A percentile compares a stretch with the other conserved stretches of the same genome.
These are phyloP conservation scores for Lolium perenne DNA, from an alignment of 176 grass and related monocot genomes.

Conservation along the genomic window DNA sequence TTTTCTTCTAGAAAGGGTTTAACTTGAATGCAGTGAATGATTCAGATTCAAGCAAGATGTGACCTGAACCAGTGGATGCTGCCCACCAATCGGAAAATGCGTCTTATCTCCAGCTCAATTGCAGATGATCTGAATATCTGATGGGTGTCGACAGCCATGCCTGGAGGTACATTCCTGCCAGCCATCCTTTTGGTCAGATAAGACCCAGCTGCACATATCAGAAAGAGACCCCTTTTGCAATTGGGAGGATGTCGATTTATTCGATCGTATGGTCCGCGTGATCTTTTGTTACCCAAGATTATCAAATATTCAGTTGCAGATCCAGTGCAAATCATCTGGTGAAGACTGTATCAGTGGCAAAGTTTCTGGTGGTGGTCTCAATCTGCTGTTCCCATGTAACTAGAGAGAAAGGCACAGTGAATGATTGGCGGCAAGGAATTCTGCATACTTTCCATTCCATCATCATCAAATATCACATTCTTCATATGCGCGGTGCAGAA, in stretches of 20 bases:
- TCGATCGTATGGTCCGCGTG: not conserved
- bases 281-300: not conserved
- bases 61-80: constrained; percentile 14
- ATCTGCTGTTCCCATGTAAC: constrained; percentile 8
- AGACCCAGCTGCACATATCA: not conserved
- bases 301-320: not conserved
- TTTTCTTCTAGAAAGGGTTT: not conserved
- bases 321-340: not conserved
- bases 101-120: constrained; percentile 27
- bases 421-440: constrained; percentile 18
- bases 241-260: not conserved
- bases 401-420: constrained; percentile 23
- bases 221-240: constrained; percentile 36
- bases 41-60: constrained; percentile 20
- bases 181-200: constrained; percentile 44
- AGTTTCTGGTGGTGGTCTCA: not conserved
- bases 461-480: constrained; percentile 13
- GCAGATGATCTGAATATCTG: constrained; percentile 29
- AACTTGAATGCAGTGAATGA: not conserved
- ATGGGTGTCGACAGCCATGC: not conserved
- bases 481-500: constrained; percentile 6
- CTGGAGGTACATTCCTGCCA: constrained; percentile 14
- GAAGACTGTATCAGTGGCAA: not conserved
- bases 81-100: constrained; percentile 15
- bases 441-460: constrained; percentile 39